A percentile compares a stretch with the other conserved stretches of the same genome.
These are phyloP conservation scores for Scutellaria galericulata DNA, from an alignment of 257 asterid species.

Conservation along the genomic window DNA sequence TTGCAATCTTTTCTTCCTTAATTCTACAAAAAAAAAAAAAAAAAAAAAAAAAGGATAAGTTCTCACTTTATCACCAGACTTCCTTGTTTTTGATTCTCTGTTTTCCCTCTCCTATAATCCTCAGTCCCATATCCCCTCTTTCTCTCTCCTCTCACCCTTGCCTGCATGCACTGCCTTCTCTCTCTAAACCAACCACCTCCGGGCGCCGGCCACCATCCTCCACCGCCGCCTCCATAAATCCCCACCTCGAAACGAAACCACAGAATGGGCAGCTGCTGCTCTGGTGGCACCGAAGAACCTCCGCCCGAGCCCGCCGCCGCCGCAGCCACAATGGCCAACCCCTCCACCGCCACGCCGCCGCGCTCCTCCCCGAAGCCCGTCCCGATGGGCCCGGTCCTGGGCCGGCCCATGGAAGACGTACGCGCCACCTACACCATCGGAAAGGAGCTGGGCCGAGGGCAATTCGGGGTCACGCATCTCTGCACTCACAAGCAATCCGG, in stretches of 20 bases:
- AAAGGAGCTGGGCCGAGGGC: conserved; percentile 70
- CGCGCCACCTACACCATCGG: conserved; percentile 54
- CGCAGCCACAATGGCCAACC: neutral
- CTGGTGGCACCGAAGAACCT: conserved; percentile 43
- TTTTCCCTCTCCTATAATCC: conserved; percentile 37
- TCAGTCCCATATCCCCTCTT: conserved; percentile 26
- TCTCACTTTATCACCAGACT: conserved; percentile 16
- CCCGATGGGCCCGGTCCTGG: conserved; percentile 58
- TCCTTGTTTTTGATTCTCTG: neutral
- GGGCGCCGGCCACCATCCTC: too few relatives aligned
- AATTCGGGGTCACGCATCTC: conserved; percentile 63
- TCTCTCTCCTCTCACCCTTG: conserved; percentile 36
- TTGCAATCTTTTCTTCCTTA: neutral
- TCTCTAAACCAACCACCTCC: conserved; percentile 40
- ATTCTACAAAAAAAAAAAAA: neutral
- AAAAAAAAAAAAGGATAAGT: neutral
- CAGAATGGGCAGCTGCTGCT: conserved; percentile 65
- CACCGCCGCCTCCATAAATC: neutral
- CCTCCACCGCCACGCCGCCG: conserved; percentile 38
- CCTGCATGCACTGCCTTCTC: conserved; percentile 41
- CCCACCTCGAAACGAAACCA: neutral
- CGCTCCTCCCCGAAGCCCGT: conserved; percentile 48
- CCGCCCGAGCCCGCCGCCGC: conserved; percentile 29
- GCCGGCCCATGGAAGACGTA: conserved; percentile 70
- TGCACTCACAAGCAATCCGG: conserved; percentile 61